Evolutionary conservation across 805 yeast genomes (phyloP).

Genomic region (Candida jianshihensis): DNA sequence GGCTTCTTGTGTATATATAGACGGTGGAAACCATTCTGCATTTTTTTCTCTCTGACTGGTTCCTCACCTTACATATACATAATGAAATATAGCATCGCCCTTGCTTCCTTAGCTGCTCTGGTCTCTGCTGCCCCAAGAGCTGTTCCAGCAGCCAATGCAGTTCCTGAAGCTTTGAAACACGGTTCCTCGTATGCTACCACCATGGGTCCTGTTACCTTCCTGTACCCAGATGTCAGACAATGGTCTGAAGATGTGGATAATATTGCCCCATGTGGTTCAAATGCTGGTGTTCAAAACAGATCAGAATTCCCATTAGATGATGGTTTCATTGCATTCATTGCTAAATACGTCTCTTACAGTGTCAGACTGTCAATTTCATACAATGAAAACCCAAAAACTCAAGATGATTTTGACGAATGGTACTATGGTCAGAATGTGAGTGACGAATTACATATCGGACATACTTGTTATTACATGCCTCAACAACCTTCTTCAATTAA

Average conservation of each 20-base stretch:
- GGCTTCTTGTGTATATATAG: not conserved
- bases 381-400: slow-evolving; percentile 30
- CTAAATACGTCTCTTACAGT: slow-evolving; percentile 34
- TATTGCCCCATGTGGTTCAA: slow-evolving; percentile 40
- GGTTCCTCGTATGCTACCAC: slow-evolving; percentile 19
- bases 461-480: slow-evolving; percentile 39
- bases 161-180: slow-evolving; percentile 15
- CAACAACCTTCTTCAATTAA: slow-evolving; percentile 31
- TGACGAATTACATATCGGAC: slow-evolving; percentile 35
- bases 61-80: not conserved
- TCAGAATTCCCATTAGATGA: slow-evolving; percentile 39
- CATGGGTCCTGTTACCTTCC: slow-evolving; percentile 25
- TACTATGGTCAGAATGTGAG: slow-evolving; percentile 32
- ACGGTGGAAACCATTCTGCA: not conserved
- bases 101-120: slow-evolving; percentile 12
- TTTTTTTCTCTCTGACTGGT: not conserved
- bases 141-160: slow-evolving; percentile 13
- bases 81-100: slow-evolving; percentile 8
- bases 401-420: slow-evolving; percentile 34
- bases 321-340: slow-evolving; percentile 40
- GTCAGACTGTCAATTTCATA: slow-evolving; percentile 35
- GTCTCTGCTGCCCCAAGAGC: slow-evolving; percentile 19
- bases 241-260: slow-evolving; percentile 40
- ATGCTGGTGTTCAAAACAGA: slow-evolving; percentile 30
- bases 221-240: slow-evolving; percentile 37